phyloP scores from a whole-genome alignment of 2,329 filamentous ascomycete species.

The Amauroascus niger region DNA sequence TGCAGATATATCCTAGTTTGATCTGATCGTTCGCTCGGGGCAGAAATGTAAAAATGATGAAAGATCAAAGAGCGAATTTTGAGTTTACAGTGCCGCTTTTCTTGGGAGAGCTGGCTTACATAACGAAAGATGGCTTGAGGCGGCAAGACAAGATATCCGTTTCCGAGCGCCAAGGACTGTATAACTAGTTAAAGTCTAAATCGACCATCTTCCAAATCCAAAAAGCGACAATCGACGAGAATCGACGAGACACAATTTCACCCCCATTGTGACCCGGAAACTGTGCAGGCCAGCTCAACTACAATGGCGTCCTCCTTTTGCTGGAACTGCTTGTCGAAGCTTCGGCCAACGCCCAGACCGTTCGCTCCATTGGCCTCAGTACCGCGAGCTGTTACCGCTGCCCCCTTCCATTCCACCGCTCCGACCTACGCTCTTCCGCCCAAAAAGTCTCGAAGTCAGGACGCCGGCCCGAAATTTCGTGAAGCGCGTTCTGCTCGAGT shows the following conservation, averaged over 20 bases:
- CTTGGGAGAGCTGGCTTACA: not conserved
- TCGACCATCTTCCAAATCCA: not conserved
- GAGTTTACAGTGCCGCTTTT: not conserved
- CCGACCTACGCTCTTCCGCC: slow-evolving; percentile 29
- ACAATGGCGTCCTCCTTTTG: slow-evolving; percentile 49
- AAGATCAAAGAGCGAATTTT: not conserved
- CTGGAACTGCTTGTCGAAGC: slow-evolving; percentile 49
- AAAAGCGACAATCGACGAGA: slow-evolving; percentile 5
- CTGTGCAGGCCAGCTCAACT: not conserved
- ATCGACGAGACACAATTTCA: not conserved
- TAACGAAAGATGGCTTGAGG: not conserved
- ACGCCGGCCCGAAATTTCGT: slow-evolving; percentile 27
- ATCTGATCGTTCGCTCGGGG: not conserved
- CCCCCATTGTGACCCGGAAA: slow-evolving; percentile 6
- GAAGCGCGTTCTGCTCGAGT: slow-evolving; percentile 35
- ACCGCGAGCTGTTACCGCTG: slow-evolving; percentile 37
- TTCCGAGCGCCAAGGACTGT: not conserved
- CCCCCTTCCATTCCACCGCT: slow-evolving; percentile 41
- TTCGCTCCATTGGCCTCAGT: slow-evolving; percentile 33
- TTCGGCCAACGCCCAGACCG: slow-evolving; percentile 33
- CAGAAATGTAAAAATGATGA: too few relatives aligned
- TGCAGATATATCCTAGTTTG: not conserved
- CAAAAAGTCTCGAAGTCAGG: slow-evolving; percentile 39
- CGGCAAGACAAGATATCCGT: not conserved
- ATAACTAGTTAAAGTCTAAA: not conserved